Conservation (phyloP, 192 early-diverging fungal species). For the Jimgerdemannia lactiflua region DNA sequence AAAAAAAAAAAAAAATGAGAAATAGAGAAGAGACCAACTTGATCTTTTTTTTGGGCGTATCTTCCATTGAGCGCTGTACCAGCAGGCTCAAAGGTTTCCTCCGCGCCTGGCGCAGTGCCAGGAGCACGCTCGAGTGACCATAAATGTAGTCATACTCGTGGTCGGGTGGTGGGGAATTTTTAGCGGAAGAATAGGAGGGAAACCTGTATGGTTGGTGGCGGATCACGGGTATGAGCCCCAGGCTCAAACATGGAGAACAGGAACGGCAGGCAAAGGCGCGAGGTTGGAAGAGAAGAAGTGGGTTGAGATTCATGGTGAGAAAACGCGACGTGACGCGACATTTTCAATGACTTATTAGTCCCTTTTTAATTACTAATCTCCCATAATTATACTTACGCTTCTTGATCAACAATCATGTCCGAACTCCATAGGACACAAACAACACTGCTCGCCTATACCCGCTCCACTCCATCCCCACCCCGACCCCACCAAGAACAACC, state of each 20-base stretch:
- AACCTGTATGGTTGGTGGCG: not conserved
- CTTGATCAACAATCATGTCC: too few species aligned
- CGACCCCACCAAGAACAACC: not conserved
- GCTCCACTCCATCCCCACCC: not conserved
- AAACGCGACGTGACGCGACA: not conserved
- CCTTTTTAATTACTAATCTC: too few species aligned
- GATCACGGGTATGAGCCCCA: not conserved
- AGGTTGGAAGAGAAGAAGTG: not conserved
- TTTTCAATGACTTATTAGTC: too few species aligned
- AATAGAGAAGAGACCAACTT: too few species aligned
- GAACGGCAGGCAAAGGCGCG: not conserved
- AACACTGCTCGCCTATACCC: too few species aligned
- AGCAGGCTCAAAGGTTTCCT: not conserved
- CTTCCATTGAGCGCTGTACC: not conserved
- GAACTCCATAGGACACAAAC: too few species aligned
- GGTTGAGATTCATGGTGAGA: not conserved
- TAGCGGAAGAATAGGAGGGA: not conserved
- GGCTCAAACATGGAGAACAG: too few species aligned
- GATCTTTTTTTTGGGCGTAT: not conserved
- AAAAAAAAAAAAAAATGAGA: too few species aligned
- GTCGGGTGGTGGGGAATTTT: not conserved
- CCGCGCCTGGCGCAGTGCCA: not conserved
- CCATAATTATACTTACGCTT: too few species aligned
- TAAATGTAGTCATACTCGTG: not conserved
- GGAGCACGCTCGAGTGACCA: not conserved